Conservation (phyloP, 768 basidiomycete species). For the Leccinum uliginosum region DNA sequence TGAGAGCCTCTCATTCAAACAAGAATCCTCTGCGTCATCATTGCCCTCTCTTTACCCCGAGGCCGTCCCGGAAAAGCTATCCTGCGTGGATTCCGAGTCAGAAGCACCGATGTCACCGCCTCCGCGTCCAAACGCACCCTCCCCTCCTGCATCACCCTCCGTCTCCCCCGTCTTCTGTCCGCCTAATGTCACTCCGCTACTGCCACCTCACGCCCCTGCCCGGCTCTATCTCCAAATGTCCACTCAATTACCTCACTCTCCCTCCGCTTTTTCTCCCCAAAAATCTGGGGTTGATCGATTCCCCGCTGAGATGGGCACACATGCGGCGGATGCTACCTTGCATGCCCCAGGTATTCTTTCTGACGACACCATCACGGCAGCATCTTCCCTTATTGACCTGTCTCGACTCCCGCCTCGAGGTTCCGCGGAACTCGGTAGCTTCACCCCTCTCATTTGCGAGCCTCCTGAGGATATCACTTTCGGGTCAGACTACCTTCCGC, state of each 20-base stretch:
- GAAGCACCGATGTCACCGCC: slow-evolving; percentile 19
- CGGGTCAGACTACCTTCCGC: slow-evolving; percentile 15
- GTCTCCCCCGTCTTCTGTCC: slow-evolving; percentile 11
- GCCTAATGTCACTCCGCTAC: slow-evolving; percentile 11
- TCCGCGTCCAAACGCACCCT: slow-evolving; percentile 18
- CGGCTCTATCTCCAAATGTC: slow-evolving; percentile 23
- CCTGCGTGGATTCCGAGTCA: slow-evolving; percentile 13
- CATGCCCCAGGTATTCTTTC: slow-evolving; percentile 15
- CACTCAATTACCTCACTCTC: slow-evolving; percentile 27
- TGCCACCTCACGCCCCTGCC: slow-evolving; percentile 16
- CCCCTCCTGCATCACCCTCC: slow-evolving; percentile 13
- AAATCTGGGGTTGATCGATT: slow-evolving; percentile 30
- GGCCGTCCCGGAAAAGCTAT: slow-evolving; percentile 21
- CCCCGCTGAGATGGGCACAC: slow-evolving; percentile 5
- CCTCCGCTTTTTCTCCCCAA: slow-evolving; percentile 16
- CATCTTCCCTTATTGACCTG: slow-evolving; percentile 9
- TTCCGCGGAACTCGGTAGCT: slow-evolving; percentile 25
- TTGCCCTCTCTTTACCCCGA: slow-evolving; percentile 18
- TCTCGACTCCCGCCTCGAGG: slow-evolving; percentile 12
- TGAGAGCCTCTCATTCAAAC: slow-evolving; percentile 17
- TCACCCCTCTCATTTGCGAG: slow-evolving; percentile 26
- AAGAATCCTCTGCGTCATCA: slow-evolving; percentile 9
- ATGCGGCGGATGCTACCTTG: slow-evolving; percentile 16
- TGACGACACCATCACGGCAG: slow-evolving; percentile 13
- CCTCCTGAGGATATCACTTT: slow-evolving; percentile 26